Conservation (phyloP, 805 yeast genomes). For the Wickerhamiella azyma region DNA sequence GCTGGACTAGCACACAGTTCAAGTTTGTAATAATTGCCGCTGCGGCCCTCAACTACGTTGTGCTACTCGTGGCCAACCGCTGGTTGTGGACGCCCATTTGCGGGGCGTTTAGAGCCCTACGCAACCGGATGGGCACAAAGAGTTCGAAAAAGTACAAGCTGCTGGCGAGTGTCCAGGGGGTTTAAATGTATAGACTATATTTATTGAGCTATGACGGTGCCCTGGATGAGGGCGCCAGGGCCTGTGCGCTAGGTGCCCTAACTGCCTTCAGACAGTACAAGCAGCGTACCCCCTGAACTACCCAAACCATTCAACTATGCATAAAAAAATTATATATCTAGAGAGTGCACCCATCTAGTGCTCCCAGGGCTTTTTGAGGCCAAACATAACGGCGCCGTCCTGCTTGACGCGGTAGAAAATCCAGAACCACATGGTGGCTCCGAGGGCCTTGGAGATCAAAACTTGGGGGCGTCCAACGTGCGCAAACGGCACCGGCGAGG, state of each 20-base stretch:
- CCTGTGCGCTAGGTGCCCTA: too few species aligned
- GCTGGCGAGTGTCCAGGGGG: conserved; percentile 14
- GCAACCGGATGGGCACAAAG: conserved; percentile 18
- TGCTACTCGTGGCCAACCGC: conserved; percentile 35
- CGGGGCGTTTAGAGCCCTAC: conserved; percentile 8
- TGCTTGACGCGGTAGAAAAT: conserved; percentile 66
- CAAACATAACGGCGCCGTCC: conserved; percentile 30
- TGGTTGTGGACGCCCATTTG: conserved; percentile 20
- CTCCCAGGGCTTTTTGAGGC: conserved; percentile 32
- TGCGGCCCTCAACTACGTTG: conserved; percentile 37
- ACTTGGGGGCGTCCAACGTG: conserved; percentile 46
- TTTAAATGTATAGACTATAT: background rate
- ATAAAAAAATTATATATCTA: too few species aligned
- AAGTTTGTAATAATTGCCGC: conserved; percentile 29
- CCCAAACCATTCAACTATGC: too few species aligned
- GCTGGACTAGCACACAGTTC: conserved; percentile 40
- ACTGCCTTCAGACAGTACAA: too few species aligned
- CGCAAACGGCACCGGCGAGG: conserved; percentile 54
- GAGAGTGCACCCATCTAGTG: conserved; percentile 20
- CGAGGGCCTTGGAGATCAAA: conserved; percentile 51
- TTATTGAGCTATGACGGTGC: background rate
- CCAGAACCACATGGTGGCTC: conserved; percentile 87
- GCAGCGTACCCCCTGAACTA: too few species aligned
- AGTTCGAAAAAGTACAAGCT: conserved; percentile 27
- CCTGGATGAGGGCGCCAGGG: too few species aligned